Evolutionary conservation across 805 yeast species (phyloP).

Genomic region (Lachancea dasiensis): DNA sequence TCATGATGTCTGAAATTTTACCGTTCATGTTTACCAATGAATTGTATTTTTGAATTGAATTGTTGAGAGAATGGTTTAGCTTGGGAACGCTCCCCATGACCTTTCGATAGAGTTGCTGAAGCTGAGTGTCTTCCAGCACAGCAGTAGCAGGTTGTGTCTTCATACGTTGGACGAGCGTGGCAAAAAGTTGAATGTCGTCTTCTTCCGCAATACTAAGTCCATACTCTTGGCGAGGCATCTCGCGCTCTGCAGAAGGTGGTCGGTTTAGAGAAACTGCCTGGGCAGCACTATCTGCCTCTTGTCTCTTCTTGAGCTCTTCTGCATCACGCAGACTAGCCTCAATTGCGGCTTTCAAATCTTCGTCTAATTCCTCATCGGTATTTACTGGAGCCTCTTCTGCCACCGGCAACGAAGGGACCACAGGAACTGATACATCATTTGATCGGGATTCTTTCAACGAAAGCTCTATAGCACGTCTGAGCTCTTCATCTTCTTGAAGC

Average conservation of each 20-base stretch:
- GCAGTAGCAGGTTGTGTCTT: constrained; percentile 42
- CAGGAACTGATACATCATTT: constrained; percentile 29
- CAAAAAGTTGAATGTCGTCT: constrained; percentile 60
- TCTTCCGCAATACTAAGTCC: constrained; percentile 58
- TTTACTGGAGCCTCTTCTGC: neutral
- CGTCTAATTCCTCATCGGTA: constrained; percentile 60
- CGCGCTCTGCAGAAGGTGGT: constrained; percentile 11
- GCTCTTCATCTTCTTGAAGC: constrained; percentile 67
- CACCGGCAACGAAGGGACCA: constrained; percentile 9
- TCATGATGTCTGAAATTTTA: constrained; percentile 67
- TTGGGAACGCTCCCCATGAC: constrained; percentile 64
- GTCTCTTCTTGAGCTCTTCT: constrained; percentile 35
- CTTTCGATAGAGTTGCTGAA: constrained; percentile 44
- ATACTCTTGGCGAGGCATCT: constrained; percentile 11
- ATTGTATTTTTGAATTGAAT: constrained; percentile 58
- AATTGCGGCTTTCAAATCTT: constrained; percentile 88
- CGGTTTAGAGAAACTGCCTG: neutral
- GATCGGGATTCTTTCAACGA: constrained; percentile 55
- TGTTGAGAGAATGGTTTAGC: constrained; percentile 52
- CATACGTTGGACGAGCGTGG: constrained; percentile 55
- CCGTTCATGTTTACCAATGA: constrained; percentile 64
- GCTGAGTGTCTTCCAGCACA: constrained; percentile 31
- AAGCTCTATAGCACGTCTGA: constrained; percentile 70
- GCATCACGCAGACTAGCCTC: constrained; percentile 82
- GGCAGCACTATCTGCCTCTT: constrained; percentile 12